Conservation (phyloP, 2,329 filamentous ascomycete species). For the Helotiales sp. region DNA sequence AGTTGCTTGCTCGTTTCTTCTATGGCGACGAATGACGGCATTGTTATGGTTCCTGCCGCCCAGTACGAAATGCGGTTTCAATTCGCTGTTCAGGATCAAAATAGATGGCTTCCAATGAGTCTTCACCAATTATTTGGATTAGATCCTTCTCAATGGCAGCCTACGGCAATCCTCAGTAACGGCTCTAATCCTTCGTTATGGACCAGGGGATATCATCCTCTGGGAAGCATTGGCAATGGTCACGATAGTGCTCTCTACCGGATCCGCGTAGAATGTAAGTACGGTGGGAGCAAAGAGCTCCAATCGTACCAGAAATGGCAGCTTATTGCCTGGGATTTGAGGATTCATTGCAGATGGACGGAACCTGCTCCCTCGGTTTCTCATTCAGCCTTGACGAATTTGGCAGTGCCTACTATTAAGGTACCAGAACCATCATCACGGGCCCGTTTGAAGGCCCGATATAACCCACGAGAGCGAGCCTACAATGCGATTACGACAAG, state of each 20-base stretch:
- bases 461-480: slow-evolving; percentile 1
- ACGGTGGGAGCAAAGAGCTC: neutral
- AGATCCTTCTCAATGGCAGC: slow-evolving; percentile 6
- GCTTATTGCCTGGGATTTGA: neutral
- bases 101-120: slow-evolving; percentile 2
- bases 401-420: slow-evolving; percentile 1
- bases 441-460: slow-evolving; percentile 1
- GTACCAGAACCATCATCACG: neutral
- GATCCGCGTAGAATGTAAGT: neutral
- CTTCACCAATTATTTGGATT: slow-evolving; percentile 1
- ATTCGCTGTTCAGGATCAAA: neutral
- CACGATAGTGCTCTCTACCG: slow-evolving; percentile 4
- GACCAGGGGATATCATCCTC: slow-evolving; percentile 1
- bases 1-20: slow-evolving; percentile 6
- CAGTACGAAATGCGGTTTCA: slow-evolving; percentile 3
- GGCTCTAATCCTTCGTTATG: neutral
- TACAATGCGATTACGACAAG: neutral
- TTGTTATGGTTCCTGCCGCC: neutral
- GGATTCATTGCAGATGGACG: neutral
- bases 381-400: neutral
- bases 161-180: neutral
- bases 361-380: neutral
- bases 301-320: neutral
- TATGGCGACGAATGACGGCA: neutral
- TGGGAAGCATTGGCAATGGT: neutral